Evolutionary conservation across 352 stramenopile species (phyloP).

Genomic region (Blastocystis sp.): DNA sequence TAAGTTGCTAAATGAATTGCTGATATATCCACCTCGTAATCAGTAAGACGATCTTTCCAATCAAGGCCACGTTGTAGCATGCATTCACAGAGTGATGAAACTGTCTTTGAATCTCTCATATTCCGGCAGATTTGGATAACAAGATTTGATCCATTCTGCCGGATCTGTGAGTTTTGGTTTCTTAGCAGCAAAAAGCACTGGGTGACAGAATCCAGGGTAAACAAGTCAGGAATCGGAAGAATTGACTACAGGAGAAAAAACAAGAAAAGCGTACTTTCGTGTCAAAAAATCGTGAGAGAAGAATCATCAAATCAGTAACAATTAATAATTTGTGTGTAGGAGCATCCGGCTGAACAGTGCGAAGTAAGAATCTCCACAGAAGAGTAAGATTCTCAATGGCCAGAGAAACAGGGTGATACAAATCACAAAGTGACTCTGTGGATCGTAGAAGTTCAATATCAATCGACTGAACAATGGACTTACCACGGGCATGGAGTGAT

Average conservation of each 20-base stretch:
- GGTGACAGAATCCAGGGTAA: neutral
- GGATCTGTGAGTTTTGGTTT: slow-evolving; percentile 10
- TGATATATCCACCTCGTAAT: slow-evolving; percentile 46
- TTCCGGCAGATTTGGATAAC: neutral
- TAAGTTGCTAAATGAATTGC: neutral
- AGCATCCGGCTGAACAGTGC: neutral
- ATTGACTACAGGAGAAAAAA: neutral
- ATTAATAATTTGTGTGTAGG: neutral
- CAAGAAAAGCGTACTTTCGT: neutral
- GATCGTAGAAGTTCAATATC: neutral
- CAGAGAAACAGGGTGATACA: neutral
- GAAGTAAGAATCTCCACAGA: neutral
- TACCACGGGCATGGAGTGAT: neutral
- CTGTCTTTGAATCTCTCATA: neutral
- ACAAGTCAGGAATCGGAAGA: neutral
- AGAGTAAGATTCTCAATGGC: neutral
- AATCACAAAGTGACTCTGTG: neutral
- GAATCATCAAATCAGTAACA: neutral
- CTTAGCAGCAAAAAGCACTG: neutral
- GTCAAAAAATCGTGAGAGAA: neutral
- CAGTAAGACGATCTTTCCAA: neutral
- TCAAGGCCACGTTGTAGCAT: neutral
- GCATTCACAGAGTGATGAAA: neutral
- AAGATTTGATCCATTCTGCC: neutral
- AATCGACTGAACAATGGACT: neutral